Evolutionary conservation across 768 basidiomycete species (phyloP), one percentile per base, ranked within the genome.

Genomic region (Polyporus arcularius): DNA sequence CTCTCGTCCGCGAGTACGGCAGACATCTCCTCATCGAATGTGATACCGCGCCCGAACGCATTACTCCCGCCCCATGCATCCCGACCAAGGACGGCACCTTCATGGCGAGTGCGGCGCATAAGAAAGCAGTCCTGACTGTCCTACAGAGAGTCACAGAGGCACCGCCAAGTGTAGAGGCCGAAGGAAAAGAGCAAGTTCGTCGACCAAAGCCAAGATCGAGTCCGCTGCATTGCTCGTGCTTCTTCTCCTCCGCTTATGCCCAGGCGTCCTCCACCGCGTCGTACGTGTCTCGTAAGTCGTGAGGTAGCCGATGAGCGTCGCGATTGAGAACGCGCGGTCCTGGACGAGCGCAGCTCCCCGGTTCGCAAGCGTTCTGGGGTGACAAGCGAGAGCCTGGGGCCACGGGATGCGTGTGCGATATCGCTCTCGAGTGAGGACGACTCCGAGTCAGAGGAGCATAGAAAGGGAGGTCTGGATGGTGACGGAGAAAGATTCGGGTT

Each of bases 271-370:
- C 18, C 16, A 64, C 79, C 9, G 89, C 89, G 14, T 79, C 80
- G 61, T 75, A 70, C 0, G 72, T 5, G 74, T 77, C 71, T 91
- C 89, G 75, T 87, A 82, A 28, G 75, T 72, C 86, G 93, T 89
- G 60, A 92, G 71, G 70, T 85, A 90, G 6, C 87, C 84, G 65
- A 81, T 80, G 12, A 83, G 69, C 52, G 72, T 71, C 9, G 81
- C 78, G 70, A 80, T 77, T 45, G 78, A 75, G 60, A 67, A 61
- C 57, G 51, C 45, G 32, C 62, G 60, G 21, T 64, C 46, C 1
- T 84, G 82, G 16, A 93, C 78, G 11, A 70, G 74, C 0, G 76
- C 76, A 3, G 83, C 79, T 67, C 92, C 92, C 38, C 72, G 72
- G 11, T 70, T 70, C 1, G 89, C 87, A 39, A 92, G 84, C 47